Evolutionary conservation across 2,329 filamentous ascomycete genomes (phyloP), one percentile per base, ranked within the genome.

Genomic region (Claviceps arundinis): DNA sequence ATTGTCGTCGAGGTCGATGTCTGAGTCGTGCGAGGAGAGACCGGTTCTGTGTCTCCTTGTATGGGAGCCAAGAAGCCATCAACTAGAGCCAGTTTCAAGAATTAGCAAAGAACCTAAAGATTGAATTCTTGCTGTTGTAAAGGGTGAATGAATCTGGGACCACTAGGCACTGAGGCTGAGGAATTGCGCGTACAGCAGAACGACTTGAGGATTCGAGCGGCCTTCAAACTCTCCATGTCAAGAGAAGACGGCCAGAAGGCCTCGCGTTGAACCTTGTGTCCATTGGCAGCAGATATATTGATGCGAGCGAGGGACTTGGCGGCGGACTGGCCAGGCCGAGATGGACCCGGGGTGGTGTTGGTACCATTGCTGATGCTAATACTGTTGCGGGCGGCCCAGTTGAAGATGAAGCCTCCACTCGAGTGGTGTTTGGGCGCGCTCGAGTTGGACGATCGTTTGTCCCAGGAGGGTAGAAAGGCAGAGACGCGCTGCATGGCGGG

Each of bases 161-260:
- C 17, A 11, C 30, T 34, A 4, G 30, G 30, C 30, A 34, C 30
- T 34, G 30, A 34, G 11, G 30, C 30, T 13, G 38, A 1, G 37
- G 16, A 16, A 17, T 49, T n/a, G 45, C 9, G 47, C 65, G 51
- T 75, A 87, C 84, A 87, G 73, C 89, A 95, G 69, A 96, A 96
- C 37, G 87, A 91, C 65, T 89, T 85, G 50, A 96, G 69, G 56
- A 95, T 95, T 52, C 89, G 78, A 54, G 89, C 89, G 47, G 89
- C 87, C 71, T 95, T 95, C 69, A 95, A 88, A 68, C 85, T 87
- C 73, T 96, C 90, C 59, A 85, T 84, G 65, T 95, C 90, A 50
- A 95, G 73, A 1, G 84, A 85, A 37, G 86, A 85, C 3, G 89
- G 89, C 87, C 87, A 93, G 62, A 91, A 91, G 24, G 85, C 82